Evolutionary conservation across 2,329 filamentous ascomycete genomes (phyloP).

Genomic region (Aspergillus quadricinctus): DNA sequence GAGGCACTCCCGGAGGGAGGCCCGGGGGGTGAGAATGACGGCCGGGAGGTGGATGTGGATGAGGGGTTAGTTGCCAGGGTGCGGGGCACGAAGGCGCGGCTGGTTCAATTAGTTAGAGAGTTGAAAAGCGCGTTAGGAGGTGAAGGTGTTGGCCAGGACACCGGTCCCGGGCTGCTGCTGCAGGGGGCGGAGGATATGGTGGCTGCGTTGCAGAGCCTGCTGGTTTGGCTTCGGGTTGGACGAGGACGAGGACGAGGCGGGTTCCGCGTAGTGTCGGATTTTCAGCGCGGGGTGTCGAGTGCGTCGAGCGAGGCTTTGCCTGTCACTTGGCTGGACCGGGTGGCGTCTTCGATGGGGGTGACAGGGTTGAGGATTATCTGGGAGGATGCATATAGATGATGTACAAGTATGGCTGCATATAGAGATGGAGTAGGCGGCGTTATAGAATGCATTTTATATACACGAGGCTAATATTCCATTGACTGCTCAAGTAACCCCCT

Average conservation of each 20-base stretch:
- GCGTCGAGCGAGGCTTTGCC: conserved; percentile 12
- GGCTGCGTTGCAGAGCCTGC: conserved; percentile 15
- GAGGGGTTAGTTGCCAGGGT: not conserved
- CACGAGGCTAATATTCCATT: conserved; percentile 46
- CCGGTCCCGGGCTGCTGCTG: conserved; percentile 22
- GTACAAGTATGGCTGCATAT: no score
- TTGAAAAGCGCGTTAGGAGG: no score
- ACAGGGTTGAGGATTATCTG: conserved; percentile 20
- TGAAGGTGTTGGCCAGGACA: no score
- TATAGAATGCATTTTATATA: no score
- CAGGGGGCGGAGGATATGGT: conserved; percentile 22
- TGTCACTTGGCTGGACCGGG: conserved; percentile 28
- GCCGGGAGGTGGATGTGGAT: no score
- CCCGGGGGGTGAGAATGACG: not conserved
- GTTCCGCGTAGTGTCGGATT: conserved; percentile 25
- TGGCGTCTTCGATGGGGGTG: conserved; percentile 32
- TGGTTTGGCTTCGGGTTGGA: conserved; percentile 13
- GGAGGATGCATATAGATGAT: no score
- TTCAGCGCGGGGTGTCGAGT: conserved; percentile 19
- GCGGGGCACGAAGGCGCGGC: not conserved
- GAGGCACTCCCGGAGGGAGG: conserved; percentile 9
- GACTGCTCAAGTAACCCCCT: conserved; percentile 63
- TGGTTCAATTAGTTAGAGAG: conserved; percentile 14
- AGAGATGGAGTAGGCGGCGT: no score
- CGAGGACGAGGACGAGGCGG: conserved; percentile 8